phyloP scores from a whole-genome alignment of 2,329 filamentous ascomycete species.

The Venturia aucupariae region DNA sequence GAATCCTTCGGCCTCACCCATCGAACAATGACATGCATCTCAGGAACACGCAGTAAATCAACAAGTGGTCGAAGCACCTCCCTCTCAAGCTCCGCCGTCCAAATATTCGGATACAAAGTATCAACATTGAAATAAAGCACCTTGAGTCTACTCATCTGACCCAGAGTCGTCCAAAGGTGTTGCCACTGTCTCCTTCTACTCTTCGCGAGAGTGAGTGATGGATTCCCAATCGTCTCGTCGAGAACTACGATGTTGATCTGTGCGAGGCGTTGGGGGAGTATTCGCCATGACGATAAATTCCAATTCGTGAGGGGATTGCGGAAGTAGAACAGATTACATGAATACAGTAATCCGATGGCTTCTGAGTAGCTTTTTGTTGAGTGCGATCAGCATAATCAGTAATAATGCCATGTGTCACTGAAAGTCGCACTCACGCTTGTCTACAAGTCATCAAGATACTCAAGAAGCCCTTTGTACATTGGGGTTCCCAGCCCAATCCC shows the following conservation, averaged over 20 bases:
- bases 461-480: not conserved
- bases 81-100: constrained; percentile 5
- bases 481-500: not conserved
- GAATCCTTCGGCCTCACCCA: not conserved
- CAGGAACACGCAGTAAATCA: not conserved
- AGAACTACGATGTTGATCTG: constrained; percentile 6
- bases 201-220: not conserved
- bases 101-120: constrained; percentile 8
- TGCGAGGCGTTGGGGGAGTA: constrained; percentile 6
- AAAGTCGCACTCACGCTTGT: constrained; percentile 2
- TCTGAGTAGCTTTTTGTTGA: constrained; percentile 1
- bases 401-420: not conserved
- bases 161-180: not conserved
- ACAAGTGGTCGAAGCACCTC: not conserved
- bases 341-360: constrained; percentile 2
- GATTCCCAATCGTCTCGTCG: constrained; percentile 12
- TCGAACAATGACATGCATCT: constrained; percentile 5
- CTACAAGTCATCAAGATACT: constrained; percentile 1
- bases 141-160: constrained; percentile 4
- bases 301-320: constrained; percentile 8
- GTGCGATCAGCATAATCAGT: not conserved
- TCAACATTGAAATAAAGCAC: constrained; percentile 12
- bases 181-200: constrained; percentile 6
- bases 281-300: constrained; percentile 7
- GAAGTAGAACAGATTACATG: constrained; percentile 11